These are phyloP conservation scores for Physcomitrium patens DNA, from an alignment of 225 moss, liverwort and hornwort species.

Conservation along the genomic window DNA sequence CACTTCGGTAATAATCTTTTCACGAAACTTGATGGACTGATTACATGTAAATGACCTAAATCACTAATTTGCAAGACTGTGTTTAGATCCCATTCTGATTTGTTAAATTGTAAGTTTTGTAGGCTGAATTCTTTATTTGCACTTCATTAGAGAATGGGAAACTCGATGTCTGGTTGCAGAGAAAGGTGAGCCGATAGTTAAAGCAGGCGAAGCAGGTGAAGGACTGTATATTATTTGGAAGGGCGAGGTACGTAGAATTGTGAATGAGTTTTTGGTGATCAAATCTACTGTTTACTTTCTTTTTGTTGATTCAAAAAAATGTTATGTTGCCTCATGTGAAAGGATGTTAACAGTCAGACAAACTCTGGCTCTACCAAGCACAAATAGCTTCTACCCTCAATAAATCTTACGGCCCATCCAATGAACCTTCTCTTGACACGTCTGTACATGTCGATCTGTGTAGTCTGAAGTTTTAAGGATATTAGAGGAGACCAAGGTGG, in stretches of 20 bases:
- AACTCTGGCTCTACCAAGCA: too few relatives aligned
- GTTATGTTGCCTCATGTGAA: conserved; percentile 8
- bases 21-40: background rate
- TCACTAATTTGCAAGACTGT: background rate
- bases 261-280: conserved; percentile 13
- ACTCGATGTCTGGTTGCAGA: conserved; percentile 45
- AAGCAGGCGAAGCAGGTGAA: conserved; percentile 52
- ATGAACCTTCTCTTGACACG: conserved; percentile 7
- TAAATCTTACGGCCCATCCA: background rate
- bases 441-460: background rate
- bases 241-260: conserved; percentile 59
- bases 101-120: background rate
- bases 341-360: too few relatives aligned
- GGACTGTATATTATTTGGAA: conserved; percentile 76
- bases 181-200: conserved; percentile 53
- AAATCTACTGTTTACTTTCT: conserved; percentile 1
- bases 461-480: conserved; percentile 42
- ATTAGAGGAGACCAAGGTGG: conserved; percentile 4
- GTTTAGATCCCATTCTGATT: too few relatives aligned
- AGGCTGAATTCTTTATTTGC: background rate
- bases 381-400: background rate
- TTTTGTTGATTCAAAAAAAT: background rate
- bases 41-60: background rate
- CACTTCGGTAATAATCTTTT: conserved; percentile 36
- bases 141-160: conserved; percentile 11